These are phyloP conservation scores for Phaeomoniella chlamydospora DNA, from an alignment of 2,329 filamentous ascomycete species.

Conservation along the genomic window DNA sequence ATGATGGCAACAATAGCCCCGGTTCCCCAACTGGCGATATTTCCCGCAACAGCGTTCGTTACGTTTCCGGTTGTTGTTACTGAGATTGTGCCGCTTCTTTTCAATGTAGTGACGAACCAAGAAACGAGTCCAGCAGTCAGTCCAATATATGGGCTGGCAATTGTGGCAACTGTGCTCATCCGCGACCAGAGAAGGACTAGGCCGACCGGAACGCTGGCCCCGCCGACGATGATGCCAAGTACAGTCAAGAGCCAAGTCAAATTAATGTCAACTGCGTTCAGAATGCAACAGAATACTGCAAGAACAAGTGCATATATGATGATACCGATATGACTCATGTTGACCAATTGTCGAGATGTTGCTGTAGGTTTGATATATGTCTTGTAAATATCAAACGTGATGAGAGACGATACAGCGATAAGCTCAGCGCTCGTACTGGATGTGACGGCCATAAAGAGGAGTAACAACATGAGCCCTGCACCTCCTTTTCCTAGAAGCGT, in stretches of 20 bases:
- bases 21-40: constrained; percentile 19
- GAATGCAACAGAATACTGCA: constrained; percentile 35
- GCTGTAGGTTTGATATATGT: constrained; percentile 33
- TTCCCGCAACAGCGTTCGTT: constrained; percentile 24
- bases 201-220: constrained; percentile 21
- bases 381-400: constrained; percentile 39
- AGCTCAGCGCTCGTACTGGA: constrained; percentile 37
- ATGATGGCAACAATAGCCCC: constrained; percentile 19
- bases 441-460: constrained; percentile 18
- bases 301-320: constrained; percentile 37
- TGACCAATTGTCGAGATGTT: constrained; percentile 34
- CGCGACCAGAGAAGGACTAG: constrained; percentile 22
- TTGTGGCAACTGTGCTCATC: constrained; percentile 22
- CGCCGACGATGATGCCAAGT: constrained; percentile 24
- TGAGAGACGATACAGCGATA: constrained; percentile 38
- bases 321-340: constrained; percentile 37
- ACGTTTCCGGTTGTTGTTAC: constrained; percentile 21
- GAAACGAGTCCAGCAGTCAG: constrained; percentile 17
- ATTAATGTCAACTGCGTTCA: constrained; percentile 40
- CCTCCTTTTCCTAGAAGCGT: constrained; percentile 13
- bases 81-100: constrained; percentile 18
- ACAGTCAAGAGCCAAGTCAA: constrained; percentile 35
- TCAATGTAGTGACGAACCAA: constrained; percentile 22
- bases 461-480: constrained; percentile 12
- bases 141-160: constrained; percentile 20